Conservation (phyloP, 306 rosid genomes). For the Fragaria iinumae region DNA sequence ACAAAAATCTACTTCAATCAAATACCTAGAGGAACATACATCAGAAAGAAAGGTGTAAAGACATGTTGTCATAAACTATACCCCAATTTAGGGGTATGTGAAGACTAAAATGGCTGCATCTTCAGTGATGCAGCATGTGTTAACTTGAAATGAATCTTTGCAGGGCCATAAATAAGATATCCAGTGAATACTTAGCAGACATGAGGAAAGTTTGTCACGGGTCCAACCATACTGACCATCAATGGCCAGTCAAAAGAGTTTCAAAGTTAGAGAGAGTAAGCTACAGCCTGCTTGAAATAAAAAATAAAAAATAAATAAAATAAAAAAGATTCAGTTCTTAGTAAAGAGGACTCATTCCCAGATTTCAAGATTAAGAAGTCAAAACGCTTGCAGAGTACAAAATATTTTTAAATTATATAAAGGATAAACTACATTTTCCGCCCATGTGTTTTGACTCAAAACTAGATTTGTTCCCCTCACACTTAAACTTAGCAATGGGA, state of each 20-base stretch:
- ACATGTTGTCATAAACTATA: neutral
- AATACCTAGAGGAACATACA: neutral
- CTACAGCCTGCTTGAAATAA: neutral
- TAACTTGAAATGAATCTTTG: neutral
- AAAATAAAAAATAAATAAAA: too few species aligned
- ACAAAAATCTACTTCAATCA: neutral
- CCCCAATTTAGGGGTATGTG: neutral
- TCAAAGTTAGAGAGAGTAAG: neutral
- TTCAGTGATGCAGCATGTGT: neutral
- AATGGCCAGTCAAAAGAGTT: slow-evolving; percentile 2
- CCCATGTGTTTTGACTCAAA: neutral
- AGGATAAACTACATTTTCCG: neutral
- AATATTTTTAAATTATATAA: neutral
- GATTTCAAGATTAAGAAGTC: neutral
- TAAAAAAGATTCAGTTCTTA: too few species aligned
- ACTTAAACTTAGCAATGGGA: neutral
- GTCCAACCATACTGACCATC: neutral
- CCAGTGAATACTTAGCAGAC: neutral
- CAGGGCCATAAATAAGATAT: neutral
- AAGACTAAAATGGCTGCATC: neutral
- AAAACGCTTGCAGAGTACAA: neutral
- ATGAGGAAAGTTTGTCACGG: neutral
- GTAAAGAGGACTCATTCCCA: neutral
- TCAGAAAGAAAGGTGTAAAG: neutral
- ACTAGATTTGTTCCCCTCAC: neutral